These are phyloP conservation scores for Glycine soja DNA, from an alignment of 306 rosid species.

Conservation along the genomic window DNA sequence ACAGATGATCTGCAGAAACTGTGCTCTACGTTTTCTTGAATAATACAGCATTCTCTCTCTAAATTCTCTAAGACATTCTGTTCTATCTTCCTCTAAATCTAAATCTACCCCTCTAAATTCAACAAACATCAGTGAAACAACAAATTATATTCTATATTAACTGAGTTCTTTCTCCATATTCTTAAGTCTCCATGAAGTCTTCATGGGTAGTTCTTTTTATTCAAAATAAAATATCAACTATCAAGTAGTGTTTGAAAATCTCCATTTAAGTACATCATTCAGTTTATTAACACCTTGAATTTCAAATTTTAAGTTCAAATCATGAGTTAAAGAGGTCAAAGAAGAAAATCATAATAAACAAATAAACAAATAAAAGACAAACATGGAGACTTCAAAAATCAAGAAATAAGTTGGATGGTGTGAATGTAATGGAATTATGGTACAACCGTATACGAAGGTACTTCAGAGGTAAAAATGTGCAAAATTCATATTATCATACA, in stretches of 20 bases:
- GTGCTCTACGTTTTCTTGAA: neutral
- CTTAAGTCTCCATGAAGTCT: neutral
- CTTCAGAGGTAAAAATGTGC: slow-evolving; percentile 83
- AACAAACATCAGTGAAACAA: neutral
- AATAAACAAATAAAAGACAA: neutral
- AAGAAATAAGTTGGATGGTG: slow-evolving; percentile 4
- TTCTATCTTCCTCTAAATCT: neutral
- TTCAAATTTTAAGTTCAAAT: neutral
- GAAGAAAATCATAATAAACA: neutral
- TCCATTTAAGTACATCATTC: slow-evolving; percentile 9
- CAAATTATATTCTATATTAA: neutral
- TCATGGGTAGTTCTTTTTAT: neutral
- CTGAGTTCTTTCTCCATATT: slow-evolving; percentile 20
- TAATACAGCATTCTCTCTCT: neutral
- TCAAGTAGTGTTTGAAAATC: neutral
- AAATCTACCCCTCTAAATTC: neutral
- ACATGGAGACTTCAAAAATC: slow-evolving; percentile 14
- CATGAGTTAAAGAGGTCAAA: neutral
- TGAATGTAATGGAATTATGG: neutral
- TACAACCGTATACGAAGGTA: slow-evolving; percentile 51
- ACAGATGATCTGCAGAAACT: neutral
- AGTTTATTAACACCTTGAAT: slow-evolving; percentile 10
- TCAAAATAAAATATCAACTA: no score
- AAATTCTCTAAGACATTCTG: neutral
- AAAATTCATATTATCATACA: slow-evolving; percentile 60